Evolutionary conservation across 2,329 filamentous ascomycete species (phyloP), one percentile per base, ranked within the genome.

Genomic region (Dryadomyces quercus-mongolicae): DNA sequence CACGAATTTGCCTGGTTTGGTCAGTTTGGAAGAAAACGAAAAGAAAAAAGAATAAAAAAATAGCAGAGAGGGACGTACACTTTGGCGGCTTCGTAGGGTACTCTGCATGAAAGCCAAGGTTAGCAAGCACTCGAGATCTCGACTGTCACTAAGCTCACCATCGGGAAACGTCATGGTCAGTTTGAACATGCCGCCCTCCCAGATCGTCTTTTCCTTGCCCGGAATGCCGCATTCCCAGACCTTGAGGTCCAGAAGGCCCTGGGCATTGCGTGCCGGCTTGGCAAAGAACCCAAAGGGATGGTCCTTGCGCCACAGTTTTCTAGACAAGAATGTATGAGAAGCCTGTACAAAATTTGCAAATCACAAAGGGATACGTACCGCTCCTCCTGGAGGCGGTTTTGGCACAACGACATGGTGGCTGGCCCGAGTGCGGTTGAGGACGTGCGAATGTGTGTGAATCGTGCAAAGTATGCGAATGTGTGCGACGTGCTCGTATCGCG

Each of bases 61-160:
- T 38, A 38, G 36, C 25, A 36, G 42, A 31, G 15, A 20, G 34
- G 5, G 48, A 73, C 85, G 70, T 81, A 95, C 93, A 98, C 73
- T 98, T 98, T 1, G 93, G 93, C 36, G 93, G 93, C 71, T 98
- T 98, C 52, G 94, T 98, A 16, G 93, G 93, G 69, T 98, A 98
- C 65, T 98, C 93, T 95, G 64, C 46, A 16, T 49, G 5, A 31
- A 18, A 12, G n/a, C n/a, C n/a, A n/a, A 1, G 16, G 20, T 31
- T 1, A 51, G 49, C 36, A 16, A n/a, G 15, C 7, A 21, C 34
- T 12, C 31, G 4, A 21, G 16, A 38, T 3, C n/a, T n/a, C n/a
- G n/a, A n/a, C n/a, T n/a, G n/a, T 16, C 8, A 13, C 15, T 15
- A 10, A 40, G n/a, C 82, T 69, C 71, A 93, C 90, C 91, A 64